A percentile compares a stretch with the other conserved stretches of the same genome.
Conservation (phyloP, 2,329 filamentous ascomycete species). For the Botrytis fragariae region DNA sequence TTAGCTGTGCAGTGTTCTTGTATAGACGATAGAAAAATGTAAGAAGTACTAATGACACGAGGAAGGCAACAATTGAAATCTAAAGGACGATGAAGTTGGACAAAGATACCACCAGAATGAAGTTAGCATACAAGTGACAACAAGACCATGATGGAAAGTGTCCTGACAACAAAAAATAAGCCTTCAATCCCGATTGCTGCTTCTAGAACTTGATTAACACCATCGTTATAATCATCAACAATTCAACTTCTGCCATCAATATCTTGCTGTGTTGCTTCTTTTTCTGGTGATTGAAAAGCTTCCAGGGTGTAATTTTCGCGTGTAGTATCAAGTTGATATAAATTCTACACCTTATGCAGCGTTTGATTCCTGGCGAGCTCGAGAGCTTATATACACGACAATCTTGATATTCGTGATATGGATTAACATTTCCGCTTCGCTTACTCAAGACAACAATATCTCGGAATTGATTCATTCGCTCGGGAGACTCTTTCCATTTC, state of each 20-base stretch:
- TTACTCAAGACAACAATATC: accelerated
- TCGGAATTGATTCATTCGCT: background rate
- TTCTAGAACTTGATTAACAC: background rate
- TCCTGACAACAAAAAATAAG: background rate
- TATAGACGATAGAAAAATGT: background rate
- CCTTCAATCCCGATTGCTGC: background rate
- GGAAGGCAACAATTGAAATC: background rate
- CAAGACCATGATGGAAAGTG: background rate
- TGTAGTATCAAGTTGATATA: no score
- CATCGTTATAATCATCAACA: no score
- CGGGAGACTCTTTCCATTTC: no score
- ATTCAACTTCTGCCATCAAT: background rate
- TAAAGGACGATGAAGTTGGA: background rate
- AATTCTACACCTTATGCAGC: background rate
- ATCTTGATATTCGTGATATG: background rate
- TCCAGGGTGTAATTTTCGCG: background rate
- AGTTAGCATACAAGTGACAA: background rate
- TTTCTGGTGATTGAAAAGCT: background rate
- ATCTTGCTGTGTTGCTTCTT: accelerated
- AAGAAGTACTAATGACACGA: background rate
- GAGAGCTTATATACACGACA: background rate
- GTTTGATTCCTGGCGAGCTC: background rate
- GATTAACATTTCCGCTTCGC: background rate
- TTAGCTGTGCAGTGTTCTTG: accelerated
- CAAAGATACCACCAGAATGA: background rate